Percentiles rank a stretch among this genome's conserved stretches.
phyloP scores from a whole-genome alignment of 225 moss, liverwort and hornwort species.

The Anthoceros angustus region DNA sequence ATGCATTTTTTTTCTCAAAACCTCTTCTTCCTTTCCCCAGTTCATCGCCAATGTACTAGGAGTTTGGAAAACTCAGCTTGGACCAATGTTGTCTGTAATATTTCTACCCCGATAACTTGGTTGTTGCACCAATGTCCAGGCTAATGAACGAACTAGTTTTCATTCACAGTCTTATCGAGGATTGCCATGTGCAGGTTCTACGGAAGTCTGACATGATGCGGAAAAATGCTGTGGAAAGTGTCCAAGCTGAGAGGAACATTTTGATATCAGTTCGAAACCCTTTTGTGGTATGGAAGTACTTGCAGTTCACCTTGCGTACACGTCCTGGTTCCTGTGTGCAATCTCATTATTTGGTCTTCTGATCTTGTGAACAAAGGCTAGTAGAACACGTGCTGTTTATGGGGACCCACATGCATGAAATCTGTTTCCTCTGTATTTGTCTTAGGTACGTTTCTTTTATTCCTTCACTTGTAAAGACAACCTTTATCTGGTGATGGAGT shows the following conservation, averaged over 20 bases:
- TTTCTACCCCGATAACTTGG: background rate
- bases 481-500: conserved; percentile 98
- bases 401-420: background rate
- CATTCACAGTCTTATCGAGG: too few species aligned
- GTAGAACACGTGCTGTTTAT: too few species aligned
- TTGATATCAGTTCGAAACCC: background rate
- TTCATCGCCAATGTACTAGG: too few species aligned
- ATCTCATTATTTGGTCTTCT: too few species aligned
- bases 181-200: background rate
- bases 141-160: background rate
- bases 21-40: background rate
- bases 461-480: conserved; percentile 92
- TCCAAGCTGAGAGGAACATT: conserved; percentile 3
- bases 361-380: too few species aligned
- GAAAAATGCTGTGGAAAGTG: conserved; percentile 1
- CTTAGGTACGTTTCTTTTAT: conserved; percentile 19
- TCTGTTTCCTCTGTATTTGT: background rate
- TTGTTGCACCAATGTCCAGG: background rate
- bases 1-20: background rate
- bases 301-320: background rate
- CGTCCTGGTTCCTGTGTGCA: too few species aligned
- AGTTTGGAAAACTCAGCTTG: too few species aligned
- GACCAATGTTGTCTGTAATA: too few species aligned
- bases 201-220: conserved; percentile 1
- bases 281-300: background rate